These are phyloP conservation scores for Aspergillus arachidicola DNA, from an alignment of 2,329 filamentous ascomycete species.

Conservation along the genomic window DNA sequence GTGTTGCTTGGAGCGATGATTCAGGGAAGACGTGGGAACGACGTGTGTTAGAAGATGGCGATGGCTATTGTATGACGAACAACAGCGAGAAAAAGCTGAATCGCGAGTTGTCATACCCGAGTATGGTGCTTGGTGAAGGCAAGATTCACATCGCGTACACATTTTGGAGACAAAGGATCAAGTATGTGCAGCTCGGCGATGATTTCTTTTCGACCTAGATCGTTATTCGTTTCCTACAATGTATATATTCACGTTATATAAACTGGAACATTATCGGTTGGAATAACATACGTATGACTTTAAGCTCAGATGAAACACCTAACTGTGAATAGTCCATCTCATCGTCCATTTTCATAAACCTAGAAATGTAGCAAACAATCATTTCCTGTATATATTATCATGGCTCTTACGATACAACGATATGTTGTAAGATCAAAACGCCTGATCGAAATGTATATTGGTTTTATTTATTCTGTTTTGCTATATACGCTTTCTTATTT, in stretches of 20 bases:
- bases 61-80: neutral
- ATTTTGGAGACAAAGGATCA: neutral
- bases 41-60: neutral
- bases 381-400: accelerated
- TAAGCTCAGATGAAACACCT: too few species aligned
- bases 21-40: neutral
- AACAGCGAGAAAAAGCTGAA: neutral
- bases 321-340: too few species aligned
- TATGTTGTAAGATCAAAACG: too few species aligned
- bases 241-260: neutral
- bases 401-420: too few species aligned
- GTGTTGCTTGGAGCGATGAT: neutral
- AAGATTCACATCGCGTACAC: neutral
- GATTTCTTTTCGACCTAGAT: neutral
- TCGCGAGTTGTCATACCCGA: neutral
- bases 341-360: neutral
- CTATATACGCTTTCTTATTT: neutral
- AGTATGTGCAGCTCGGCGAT: neutral
- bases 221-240: neutral
- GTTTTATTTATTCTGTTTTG: neutral
- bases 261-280: accelerated
- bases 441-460: too few species aligned
- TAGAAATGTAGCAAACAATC: neutral
- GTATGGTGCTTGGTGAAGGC: neutral
- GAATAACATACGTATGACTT: neutral